Percentiles rank a stretch among this genome's conserved stretches.
phyloP scores from a whole-genome alignment of 495 filamentous ascomycete genomes.

The Tuber umbilicatum region DNA sequence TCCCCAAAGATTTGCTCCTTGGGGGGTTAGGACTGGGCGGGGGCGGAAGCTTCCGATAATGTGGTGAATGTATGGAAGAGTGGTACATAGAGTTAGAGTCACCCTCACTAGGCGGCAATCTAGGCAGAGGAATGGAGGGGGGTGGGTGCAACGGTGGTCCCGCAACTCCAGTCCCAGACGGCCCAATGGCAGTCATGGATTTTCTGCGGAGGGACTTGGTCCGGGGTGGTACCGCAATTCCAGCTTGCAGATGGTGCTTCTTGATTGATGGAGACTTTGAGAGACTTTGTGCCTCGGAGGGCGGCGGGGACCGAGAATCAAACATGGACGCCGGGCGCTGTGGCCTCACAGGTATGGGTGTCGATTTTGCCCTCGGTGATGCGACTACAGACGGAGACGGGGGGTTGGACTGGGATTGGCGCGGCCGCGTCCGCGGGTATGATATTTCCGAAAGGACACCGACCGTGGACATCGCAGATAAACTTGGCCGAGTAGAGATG shows the following conservation, averaged over 20 bases:
- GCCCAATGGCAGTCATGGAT: slow-evolving; percentile 36
- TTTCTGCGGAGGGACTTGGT: slow-evolving; percentile 35
- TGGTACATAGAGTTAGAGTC: slow-evolving; percentile 22
- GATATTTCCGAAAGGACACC: slow-evolving; percentile 28
- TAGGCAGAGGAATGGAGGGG: slow-evolving; percentile 35
- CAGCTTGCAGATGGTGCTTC: slow-evolving; percentile 22
- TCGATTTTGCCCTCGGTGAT: slow-evolving; percentile 21
- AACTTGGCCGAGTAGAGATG: slow-evolving; percentile 30
- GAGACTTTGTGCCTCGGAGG: slow-evolving; percentile 6
- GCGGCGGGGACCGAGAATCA: slow-evolving; percentile 28
- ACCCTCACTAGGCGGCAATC: slow-evolving; percentile 27
- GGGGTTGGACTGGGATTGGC: slow-evolving; percentile 17
- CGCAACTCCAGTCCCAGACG: slow-evolving; percentile 8
- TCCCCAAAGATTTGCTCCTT: slow-evolving; percentile 26
- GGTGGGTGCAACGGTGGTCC: slow-evolving; percentile 36
- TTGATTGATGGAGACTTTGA: slow-evolving; percentile 16
- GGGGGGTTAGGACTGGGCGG: slow-evolving; percentile 17
- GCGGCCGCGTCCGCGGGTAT: slow-evolving; percentile 17
- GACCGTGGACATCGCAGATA: slow-evolving; percentile 26
- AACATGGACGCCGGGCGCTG: slow-evolving; percentile 39
- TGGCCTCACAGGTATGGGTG: slow-evolving; percentile 9
- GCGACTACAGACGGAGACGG: slow-evolving; percentile 28
- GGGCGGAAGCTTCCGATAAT: slow-evolving; percentile 15
- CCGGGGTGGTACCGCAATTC: slow-evolving; percentile 28
- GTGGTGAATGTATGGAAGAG: slow-evolving; percentile 21